Percentiles rank a stretch among this genome's conserved stretches.
Evolutionary conservation across 352 stramenopile species (phyloP).

Genomic region (Globisporangium sylvaticum): DNA sequence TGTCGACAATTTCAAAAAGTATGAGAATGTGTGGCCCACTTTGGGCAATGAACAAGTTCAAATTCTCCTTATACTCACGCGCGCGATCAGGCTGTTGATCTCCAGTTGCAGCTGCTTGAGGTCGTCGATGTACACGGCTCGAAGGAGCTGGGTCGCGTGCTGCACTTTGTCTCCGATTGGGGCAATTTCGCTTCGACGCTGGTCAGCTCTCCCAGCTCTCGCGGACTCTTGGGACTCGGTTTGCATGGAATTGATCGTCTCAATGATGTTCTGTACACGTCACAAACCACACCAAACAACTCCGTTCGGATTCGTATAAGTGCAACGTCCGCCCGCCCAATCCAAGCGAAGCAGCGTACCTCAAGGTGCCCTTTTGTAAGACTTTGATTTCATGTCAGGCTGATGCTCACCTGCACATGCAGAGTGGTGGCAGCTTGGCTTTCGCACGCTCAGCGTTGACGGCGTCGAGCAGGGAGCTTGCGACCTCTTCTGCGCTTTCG

Average conservation of each 20-base stretch:
- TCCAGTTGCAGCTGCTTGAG: constrained; percentile 1
- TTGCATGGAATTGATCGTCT: background rate
- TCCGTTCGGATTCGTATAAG: too few relatives aligned
- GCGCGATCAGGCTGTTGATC: background rate
- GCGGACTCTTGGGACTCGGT: background rate
- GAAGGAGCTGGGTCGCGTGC: background rate
- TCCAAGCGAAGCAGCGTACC: background rate
- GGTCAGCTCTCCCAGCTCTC: background rate
- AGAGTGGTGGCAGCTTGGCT: background rate
- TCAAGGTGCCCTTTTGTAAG: background rate
- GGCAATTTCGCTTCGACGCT: background rate
- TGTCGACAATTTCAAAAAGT: background rate
- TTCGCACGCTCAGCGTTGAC: constrained; percentile 3
- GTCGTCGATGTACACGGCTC: background rate
- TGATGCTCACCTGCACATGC: background rate
- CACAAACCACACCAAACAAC: too few relatives aligned
- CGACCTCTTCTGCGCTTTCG: background rate
- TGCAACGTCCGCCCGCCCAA: too few relatives aligned
- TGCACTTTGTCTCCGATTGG: background rate
- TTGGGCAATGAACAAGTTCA: background rate
- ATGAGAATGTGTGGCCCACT: background rate
- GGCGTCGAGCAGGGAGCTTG: background rate
- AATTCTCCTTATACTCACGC: background rate
- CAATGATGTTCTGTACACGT: background rate
- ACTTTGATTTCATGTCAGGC: background rate